Evolutionary conservation across 495 filamentous ascomycete species (phyloP).

Genomic region (Daldinia grandis): DNA sequence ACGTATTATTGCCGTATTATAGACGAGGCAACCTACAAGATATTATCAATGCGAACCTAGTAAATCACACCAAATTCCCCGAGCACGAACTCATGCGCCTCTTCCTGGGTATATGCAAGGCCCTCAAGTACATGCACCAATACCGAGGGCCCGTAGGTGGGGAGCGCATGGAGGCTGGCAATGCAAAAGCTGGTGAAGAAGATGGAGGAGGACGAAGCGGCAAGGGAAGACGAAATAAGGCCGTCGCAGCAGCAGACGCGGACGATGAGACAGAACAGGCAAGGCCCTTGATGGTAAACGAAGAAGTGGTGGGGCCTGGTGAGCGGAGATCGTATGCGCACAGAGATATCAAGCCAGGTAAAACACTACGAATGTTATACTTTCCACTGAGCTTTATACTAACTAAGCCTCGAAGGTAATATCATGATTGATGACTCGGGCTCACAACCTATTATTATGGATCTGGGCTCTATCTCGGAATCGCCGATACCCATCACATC

Average conservation of each 20-base stretch:
- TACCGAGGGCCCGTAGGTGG: slow-evolving; percentile 65
- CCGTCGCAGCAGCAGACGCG: slow-evolving; percentile 57
- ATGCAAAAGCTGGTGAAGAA: slow-evolving; percentile 41
- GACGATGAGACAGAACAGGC: slow-evolving; percentile 78
- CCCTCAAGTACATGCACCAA: slow-evolving; percentile 88
- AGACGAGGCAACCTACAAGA: slow-evolving; percentile 94
- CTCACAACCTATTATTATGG: slow-evolving; percentile 93
- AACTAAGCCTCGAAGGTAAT: slow-evolving; percentile 68
- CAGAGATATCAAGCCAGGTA: slow-evolving; percentile 96
- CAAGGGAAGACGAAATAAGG: slow-evolving; percentile 62
- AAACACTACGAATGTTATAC: slow-evolving; percentile 13
- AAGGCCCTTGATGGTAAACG: slow-evolving; percentile 83
- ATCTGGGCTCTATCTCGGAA: slow-evolving; percentile 89
- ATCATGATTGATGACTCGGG: slow-evolving; percentile 96
- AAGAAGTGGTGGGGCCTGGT: slow-evolving; percentile 77
- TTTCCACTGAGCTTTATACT: slow-evolving; percentile 9
- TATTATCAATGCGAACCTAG: slow-evolving; percentile 96
- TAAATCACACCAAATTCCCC: slow-evolving; percentile 94
- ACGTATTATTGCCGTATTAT: slow-evolving; percentile 95
- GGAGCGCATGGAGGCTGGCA: slow-evolving; percentile 60
- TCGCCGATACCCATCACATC: slow-evolving; percentile 93
- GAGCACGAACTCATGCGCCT: slow-evolving; percentile 83
- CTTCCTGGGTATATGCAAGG: slow-evolving; percentile 90
- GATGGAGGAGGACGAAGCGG: slow-evolving; percentile 64
- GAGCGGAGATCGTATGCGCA: slow-evolving; percentile 86